Percentiles rank a stretch among this genome's conserved stretches.
Evolutionary conservation across 805 yeast species (phyloP).

Genomic region (Candida taoyuanica): DNA sequence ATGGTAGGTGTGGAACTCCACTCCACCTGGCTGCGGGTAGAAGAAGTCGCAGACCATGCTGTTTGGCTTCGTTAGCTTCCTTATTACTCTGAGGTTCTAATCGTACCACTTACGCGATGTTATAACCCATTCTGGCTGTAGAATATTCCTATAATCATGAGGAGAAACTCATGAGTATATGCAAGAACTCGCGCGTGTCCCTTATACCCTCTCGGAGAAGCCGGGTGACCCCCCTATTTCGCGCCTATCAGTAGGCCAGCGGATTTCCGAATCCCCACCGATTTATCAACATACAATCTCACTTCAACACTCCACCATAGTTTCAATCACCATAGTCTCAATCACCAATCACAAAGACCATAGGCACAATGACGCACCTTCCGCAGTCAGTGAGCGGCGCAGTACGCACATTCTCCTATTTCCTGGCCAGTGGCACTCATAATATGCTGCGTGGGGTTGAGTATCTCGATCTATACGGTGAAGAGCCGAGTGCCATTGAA

Average conservation of each 20-base stretch:
- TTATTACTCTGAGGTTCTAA: too few species aligned
- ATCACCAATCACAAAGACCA: too few species aligned
- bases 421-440: slow-evolving; percentile 6
- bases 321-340: too few species aligned
- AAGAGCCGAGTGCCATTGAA: slow-evolving; percentile 9
- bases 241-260: too few species aligned
- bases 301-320: too few species aligned
- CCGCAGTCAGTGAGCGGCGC: slow-evolving; percentile 2
- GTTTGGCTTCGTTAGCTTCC: background rate
- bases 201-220: too few species aligned
- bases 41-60: slow-evolving; percentile 94
- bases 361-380: slow-evolving; percentile 1
- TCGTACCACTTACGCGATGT: background rate
- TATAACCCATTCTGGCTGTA: background rate
- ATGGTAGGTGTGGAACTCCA: slow-evolving; percentile 92
- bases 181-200: background rate
- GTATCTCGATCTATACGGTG: slow-evolving; percentile 5
- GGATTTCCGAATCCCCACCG: too few species aligned
- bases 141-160: background rate
- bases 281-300: too few species aligned
- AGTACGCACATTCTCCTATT: slow-evolving; percentile 6
- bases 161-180: background rate
- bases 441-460: slow-evolving; percentile 3
- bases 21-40: slow-evolving; percentile 98
- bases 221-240: too few species aligned